Conservation (phyloP, 805 yeast species). For the Ogataea minuta region DNA sequence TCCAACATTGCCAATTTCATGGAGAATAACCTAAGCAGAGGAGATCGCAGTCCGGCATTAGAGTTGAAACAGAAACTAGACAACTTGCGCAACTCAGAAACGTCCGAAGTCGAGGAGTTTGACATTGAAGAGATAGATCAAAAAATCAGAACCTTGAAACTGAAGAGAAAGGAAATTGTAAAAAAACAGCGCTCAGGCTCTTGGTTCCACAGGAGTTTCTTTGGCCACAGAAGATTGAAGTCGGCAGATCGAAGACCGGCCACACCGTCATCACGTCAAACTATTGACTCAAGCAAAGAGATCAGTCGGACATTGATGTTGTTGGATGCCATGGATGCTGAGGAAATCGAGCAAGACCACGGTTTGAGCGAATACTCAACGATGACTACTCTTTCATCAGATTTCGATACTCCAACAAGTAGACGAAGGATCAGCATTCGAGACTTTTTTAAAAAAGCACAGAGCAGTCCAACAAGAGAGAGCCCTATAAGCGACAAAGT, state of each 20-base stretch:
- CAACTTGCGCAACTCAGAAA: slow-evolving; percentile 1
- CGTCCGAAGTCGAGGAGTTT: slow-evolving; percentile 7
- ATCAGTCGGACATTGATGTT: background rate
- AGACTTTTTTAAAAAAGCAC: slow-evolving; percentile 6
- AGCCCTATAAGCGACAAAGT: background rate
- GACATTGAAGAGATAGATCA: slow-evolving; percentile 15
- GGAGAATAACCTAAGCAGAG: slow-evolving; percentile 2
- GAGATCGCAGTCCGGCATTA: background rate
- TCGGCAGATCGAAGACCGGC: background rate
- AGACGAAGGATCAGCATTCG: slow-evolving; percentile 5
- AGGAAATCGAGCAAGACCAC: background rate
- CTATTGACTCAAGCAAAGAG: background rate
- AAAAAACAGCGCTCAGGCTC: slow-evolving; percentile 14
- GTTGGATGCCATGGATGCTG: background rate
- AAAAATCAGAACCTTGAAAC: slow-evolving; percentile 15
- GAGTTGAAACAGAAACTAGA: no score
- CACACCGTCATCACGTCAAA: background rate
- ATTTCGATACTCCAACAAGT: slow-evolving; percentile 5
- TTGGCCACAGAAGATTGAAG: slow-evolving; percentile 6
- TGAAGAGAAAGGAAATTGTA: slow-evolving; percentile 15
- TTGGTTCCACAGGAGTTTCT: slow-evolving; percentile 16
- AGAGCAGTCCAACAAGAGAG: background rate
- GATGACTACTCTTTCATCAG: slow-evolving; percentile 4
- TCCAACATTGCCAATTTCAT: slow-evolving; percentile 7
- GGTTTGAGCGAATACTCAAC: slow-evolving; percentile 4